Conservation (phyloP, 352 stramenopile genomes). For the Pythium rhizo-oryzae region DNA sequence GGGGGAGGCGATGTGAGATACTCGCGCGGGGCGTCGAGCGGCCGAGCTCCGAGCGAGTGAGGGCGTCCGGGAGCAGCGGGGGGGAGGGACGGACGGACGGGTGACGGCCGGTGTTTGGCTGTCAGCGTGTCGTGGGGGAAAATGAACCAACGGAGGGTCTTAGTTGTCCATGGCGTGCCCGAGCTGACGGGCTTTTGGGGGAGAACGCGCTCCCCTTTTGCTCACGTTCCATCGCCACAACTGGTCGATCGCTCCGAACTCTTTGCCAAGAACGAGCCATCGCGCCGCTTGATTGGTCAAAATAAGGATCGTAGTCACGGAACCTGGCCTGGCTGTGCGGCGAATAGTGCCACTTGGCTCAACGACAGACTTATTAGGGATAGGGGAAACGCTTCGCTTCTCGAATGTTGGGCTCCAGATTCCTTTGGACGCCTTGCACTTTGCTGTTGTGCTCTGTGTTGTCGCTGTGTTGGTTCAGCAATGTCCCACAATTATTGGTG, state of each 20-base stretch:
- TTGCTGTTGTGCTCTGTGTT: background rate
- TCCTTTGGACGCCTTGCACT: background rate
- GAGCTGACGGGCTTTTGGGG: background rate
- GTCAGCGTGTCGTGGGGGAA: slow-evolving; percentile 7
- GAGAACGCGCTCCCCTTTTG: background rate
- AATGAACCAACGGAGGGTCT: slow-evolving; percentile 6
- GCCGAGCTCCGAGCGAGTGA: background rate
- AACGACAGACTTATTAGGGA: slow-evolving; percentile 14
- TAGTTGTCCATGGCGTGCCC: background rate
- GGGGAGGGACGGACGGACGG: slow-evolving; percentile 2
- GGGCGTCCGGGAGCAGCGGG: background rate
- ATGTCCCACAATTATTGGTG: background rate
- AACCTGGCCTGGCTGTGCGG: slow-evolving; percentile 8
- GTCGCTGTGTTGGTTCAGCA: background rate
- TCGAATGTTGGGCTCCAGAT: background rate
- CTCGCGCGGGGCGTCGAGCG: background rate
- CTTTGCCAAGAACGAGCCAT: slow-evolving; percentile 17
- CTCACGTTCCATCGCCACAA: slow-evolving; percentile 6
- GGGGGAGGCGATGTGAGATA: background rate
- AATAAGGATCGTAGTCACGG: slow-evolving; percentile 10
- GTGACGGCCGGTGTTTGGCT: background rate
- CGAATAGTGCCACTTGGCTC: slow-evolving; percentile 1
- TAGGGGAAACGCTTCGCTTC: background rate
- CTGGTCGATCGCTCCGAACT: slow-evolving; percentile 24
- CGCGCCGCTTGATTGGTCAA: slow-evolving; percentile 9